Evolutionary conservation across 345 rosid species (phyloP).

Genomic region (Ailanthus altissimus): DNA sequence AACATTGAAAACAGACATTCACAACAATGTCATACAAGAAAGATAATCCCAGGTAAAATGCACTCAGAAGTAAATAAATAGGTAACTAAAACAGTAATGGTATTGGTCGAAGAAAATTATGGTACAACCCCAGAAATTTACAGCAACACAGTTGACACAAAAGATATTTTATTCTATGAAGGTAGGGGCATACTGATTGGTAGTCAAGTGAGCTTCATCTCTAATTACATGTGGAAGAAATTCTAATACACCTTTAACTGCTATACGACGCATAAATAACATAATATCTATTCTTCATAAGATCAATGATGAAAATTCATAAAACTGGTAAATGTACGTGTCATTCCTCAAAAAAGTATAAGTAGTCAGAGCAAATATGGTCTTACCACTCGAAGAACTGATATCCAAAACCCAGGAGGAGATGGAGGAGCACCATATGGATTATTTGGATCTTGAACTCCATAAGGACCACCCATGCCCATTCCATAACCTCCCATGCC

Average conservation of each 20-base stretch:
- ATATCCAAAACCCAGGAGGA: constrained; percentile 97
- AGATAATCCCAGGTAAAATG: not conserved
- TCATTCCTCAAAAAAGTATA: not conserved
- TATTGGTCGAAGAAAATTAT: not conserved
- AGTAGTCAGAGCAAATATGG: not conserved
- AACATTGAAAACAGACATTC: not conserved
- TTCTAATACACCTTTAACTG: not conserved
- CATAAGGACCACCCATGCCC: constrained; percentile 78
- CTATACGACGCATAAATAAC: not conserved
- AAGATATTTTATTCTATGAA: not conserved
- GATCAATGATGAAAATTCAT: not conserved
- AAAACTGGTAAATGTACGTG: not conserved
- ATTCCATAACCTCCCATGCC: constrained; percentile 88
- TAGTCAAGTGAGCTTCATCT: not conserved
- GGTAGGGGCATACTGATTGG: not conserved
- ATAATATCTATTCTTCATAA: not conserved
- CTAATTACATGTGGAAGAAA: not conserved
- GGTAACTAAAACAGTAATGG: not conserved
- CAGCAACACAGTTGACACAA: not conserved
- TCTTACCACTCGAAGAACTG: constrained; percentile 84
- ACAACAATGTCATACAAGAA: not conserved
- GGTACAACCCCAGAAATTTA: not conserved
- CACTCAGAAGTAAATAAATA: too few relatives aligned
- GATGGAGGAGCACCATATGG: constrained; percentile 75
- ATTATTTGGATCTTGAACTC: constrained; percentile 86